Evolutionary conservation across 805 yeast genomes (phyloP).

Genomic region (Brettanomyces sp.): DNA sequence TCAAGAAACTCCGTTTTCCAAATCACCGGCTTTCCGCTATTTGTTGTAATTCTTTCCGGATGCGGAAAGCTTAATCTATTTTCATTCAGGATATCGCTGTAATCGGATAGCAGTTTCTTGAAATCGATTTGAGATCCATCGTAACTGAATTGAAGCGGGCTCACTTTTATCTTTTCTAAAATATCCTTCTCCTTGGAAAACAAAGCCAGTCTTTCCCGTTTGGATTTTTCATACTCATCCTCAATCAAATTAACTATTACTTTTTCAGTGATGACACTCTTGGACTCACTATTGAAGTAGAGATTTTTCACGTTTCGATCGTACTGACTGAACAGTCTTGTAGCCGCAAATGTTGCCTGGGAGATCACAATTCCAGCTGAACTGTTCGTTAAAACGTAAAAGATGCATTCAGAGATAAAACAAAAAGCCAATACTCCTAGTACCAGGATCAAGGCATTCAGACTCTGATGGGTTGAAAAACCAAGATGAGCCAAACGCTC

Average conservation of each 20-base stretch:
- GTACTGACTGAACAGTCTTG: not conserved
- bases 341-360: not conserved
- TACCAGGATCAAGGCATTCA: too few relatives aligned
- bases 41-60: slow-evolving; percentile 11
- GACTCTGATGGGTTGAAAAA: too few relatives aligned
- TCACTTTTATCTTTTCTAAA: not conserved
- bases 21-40: slow-evolving; percentile 16
- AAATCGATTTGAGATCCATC: not conserved
- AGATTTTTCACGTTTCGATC: not conserved
- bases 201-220: slow-evolving; percentile 3
- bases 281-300: not conserved
- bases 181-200: not conserved
- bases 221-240: slow-evolving; percentile 6
- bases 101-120: slow-evolving; percentile 8
- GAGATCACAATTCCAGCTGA: not conserved
- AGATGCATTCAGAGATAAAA: too few relatives aligned
- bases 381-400: too few relatives aligned
- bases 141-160: not conserved
- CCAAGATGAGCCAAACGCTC: too few relatives aligned
- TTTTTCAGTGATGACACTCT: not conserved
- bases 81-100: slow-evolving; percentile 4
- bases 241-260: slow-evolving; percentile 5
- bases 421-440: too few relatives aligned
- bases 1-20: slow-evolving; percentile 14
- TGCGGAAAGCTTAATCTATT: slow-evolving; percentile 8